phyloP scores from a whole-genome alignment of 1,139 yeast genomes.

The Petasospora rhodanensis region DNA sequence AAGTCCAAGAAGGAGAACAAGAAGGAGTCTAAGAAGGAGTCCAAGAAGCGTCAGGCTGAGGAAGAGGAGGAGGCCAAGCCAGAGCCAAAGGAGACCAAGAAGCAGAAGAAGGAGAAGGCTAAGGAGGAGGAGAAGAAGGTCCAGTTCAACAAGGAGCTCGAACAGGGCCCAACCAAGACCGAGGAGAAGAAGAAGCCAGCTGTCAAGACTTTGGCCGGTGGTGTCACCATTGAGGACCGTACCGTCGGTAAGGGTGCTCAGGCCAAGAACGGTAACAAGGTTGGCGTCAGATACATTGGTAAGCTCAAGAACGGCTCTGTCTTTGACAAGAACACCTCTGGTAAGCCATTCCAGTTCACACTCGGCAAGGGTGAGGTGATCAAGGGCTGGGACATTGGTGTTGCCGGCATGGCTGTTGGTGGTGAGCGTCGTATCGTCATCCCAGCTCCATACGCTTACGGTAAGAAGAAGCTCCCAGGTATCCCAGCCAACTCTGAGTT shows the following conservation, averaged over 20 bases:
- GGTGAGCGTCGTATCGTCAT: slow-evolving; percentile 98
- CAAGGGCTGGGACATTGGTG: slow-evolving; percentile 98
- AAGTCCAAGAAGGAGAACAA: slow-evolving; percentile 25
- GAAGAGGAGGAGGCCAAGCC: slow-evolving; percentile 31
- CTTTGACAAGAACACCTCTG: slow-evolving; percentile 94
- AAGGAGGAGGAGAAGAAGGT: slow-evolving; percentile 63
- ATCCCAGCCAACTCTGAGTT: slow-evolving; percentile 96
- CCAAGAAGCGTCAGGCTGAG: slow-evolving; percentile 35
- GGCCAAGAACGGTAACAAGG: slow-evolving; percentile 86
- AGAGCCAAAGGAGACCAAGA: slow-evolving; percentile 27
- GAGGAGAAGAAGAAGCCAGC: slow-evolving; percentile 40
- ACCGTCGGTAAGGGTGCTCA: slow-evolving; percentile 80
- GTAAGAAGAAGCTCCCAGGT: slow-evolving; percentile 90
- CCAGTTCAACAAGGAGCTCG: slow-evolving; percentile 83
- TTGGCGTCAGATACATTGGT: slow-evolving; percentile 97
- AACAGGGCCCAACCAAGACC: slow-evolving; percentile 82
- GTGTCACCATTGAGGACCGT: slow-evolving; percentile 91
- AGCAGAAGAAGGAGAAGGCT: slow-evolving; percentile 27
- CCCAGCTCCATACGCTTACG: slow-evolving; percentile 96
- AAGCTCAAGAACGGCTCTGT: slow-evolving; percentile 94
- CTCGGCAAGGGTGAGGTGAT: slow-evolving; percentile 98
- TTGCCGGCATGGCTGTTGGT: slow-evolving; percentile 97
- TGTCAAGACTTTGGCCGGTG: slow-evolving; percentile 83
- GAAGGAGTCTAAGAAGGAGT: slow-evolving; percentile 37
- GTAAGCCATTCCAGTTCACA: slow-evolving; percentile 88